These are phyloP conservation scores for Hymenoscyphus fraxineus DNA, from an alignment of 2,329 filamentous ascomycete species.

Conservation along the genomic window DNA sequence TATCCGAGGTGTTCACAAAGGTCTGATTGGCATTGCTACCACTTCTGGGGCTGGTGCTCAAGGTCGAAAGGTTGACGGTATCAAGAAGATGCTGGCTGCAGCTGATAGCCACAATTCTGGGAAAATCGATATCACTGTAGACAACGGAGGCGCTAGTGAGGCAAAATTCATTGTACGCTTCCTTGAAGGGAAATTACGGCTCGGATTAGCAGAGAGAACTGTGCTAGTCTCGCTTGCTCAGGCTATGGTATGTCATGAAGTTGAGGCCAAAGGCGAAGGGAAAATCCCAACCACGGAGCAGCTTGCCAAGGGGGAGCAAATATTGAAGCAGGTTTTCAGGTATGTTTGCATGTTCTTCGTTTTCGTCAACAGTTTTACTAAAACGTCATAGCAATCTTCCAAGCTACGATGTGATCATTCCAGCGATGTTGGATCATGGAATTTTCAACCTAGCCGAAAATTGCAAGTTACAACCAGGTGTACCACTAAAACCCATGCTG, in stretches of 20 bases:
- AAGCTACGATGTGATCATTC: conserved; percentile 92
- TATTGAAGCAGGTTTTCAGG: conserved; percentile 89
- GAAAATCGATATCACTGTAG: conserved; percentile 84
- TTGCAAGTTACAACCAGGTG: conserved; percentile 88
- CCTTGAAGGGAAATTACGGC: conserved; percentile 85
- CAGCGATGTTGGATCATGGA: conserved; percentile 80
- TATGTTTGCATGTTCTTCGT: conserved; percentile 37
- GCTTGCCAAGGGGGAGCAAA: conserved; percentile 76
- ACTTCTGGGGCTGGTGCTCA: conserved; percentile 84
- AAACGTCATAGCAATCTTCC: conserved; percentile 71
- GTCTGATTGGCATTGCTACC: conserved; percentile 83
- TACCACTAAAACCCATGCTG: conserved; percentile 97
- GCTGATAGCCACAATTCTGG: conserved; percentile 71
- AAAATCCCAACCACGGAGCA: conserved; percentile 70
- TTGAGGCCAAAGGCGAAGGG: conserved; percentile 57
- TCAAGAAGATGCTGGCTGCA: conserved; percentile 93
- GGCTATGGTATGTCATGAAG: conserved; percentile 80
- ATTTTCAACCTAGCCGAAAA: conserved; percentile 77
- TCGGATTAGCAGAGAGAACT: conserved; percentile 89
- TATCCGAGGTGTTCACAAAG: conserved; percentile 79
- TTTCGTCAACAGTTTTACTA: conserved; percentile 29
- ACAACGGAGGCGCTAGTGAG: conserved; percentile 92
- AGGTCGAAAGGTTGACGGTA: conserved; percentile 83
- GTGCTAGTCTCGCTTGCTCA: conserved; percentile 87
- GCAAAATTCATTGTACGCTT: conserved; percentile 93